These are phyloP conservation scores for Yamadazyma nakazawae DNA, from an alignment of 805 yeast genomes.

Conservation along the genomic window DNA sequence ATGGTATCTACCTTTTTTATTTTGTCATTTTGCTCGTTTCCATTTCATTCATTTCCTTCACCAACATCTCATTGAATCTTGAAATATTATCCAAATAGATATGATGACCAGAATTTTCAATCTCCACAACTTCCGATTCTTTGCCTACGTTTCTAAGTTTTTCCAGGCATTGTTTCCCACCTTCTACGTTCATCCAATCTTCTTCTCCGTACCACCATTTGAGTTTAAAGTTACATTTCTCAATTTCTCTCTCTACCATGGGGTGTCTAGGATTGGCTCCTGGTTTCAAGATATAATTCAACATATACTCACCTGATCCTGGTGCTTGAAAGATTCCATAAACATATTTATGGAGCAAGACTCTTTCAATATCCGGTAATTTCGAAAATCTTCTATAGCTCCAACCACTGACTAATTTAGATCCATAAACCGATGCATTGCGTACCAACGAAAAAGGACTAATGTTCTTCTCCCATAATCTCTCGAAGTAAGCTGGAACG, in stretches of 20 bases:
- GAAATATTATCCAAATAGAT: constrained; percentile 65
- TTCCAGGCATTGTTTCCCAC: constrained; percentile 42
- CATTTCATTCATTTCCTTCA: constrained; percentile 46
- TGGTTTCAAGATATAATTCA: constrained; percentile 79
- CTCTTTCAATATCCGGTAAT: constrained; percentile 43
- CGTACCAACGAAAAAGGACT: constrained; percentile 85
- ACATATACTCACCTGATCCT: constrained; percentile 93
- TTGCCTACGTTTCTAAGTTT: constrained; percentile 22
- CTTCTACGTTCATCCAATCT: constrained; percentile 58
- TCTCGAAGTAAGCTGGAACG: constrained; percentile 75
- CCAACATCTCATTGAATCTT: constrained; percentile 50
- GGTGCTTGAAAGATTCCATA: constrained; percentile 80
- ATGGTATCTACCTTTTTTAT: not conserved
- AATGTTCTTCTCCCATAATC: constrained; percentile 80
- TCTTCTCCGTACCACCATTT: constrained; percentile 84
- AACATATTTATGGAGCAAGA: constrained; percentile 69
- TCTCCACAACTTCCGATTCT: constrained; percentile 30
- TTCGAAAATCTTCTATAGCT: constrained; percentile 73
- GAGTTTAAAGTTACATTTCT: constrained; percentile 55
- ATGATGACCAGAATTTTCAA: constrained; percentile 71
- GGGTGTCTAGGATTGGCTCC: constrained; percentile 90
- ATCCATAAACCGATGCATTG: constrained; percentile 76
- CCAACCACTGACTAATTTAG: constrained; percentile 87
- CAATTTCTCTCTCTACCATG: constrained; percentile 47
- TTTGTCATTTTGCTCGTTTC: not conserved